Evolutionary conservation across 306 rosid genomes (phyloP).

Genomic region (Prunus campanulata): DNA sequence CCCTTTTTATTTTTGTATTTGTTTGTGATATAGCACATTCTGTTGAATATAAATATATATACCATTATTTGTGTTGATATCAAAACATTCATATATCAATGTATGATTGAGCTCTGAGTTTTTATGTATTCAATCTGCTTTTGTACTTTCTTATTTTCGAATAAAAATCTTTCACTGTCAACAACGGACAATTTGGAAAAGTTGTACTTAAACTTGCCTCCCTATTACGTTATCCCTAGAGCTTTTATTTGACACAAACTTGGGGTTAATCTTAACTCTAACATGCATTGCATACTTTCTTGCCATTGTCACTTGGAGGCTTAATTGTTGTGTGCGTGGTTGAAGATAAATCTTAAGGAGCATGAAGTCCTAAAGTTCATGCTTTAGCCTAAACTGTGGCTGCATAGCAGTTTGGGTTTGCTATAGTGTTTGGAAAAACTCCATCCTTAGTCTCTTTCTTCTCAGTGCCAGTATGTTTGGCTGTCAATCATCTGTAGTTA

Average conservation of each 20-base stretch:
- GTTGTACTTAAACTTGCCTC: background rate
- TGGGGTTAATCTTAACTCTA: background rate
- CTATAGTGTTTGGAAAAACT: background rate
- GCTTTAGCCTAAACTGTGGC: background rate
- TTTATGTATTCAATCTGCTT: background rate
- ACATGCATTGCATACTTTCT: background rate
- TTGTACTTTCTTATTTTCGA: background rate
- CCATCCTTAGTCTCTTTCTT: background rate
- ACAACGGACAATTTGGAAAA: background rate
- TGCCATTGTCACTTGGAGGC: background rate
- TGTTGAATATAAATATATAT: slow-evolving; percentile 20
- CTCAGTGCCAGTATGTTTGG: background rate
- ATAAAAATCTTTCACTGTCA: background rate
- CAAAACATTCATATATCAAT: slow-evolving; percentile 13
- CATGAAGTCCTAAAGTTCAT: background rate
- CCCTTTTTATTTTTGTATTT: slow-evolving; percentile 9
- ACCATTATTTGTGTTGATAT: slow-evolving; percentile 18
- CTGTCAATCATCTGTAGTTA: background rate
- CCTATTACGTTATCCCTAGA: no score
- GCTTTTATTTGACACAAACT: background rate
- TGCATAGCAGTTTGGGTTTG: background rate
- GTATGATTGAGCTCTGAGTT: slow-evolving; percentile 27
- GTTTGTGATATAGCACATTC: slow-evolving; percentile 29
- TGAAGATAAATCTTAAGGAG: background rate
- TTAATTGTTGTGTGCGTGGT: background rate